Percentiles rank a stretch among this genome's conserved stretches.
phyloP scores from a whole-genome alignment of 371 early-diverging fungal species.

The Syncephalis fuscata region DNA sequence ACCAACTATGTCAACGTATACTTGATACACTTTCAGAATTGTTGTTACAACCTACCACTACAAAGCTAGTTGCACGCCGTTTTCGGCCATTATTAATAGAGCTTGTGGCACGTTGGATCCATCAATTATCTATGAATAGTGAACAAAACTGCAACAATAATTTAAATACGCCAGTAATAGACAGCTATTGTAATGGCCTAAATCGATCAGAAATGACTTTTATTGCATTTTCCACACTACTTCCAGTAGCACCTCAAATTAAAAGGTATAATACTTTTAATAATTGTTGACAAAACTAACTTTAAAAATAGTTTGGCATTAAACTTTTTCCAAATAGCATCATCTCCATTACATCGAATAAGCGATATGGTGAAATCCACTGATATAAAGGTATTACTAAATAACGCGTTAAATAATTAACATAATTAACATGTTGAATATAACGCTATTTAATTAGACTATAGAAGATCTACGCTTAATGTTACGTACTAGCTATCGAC shows the following conservation, averaged over 20 bases:
- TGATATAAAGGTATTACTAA: too few relatives aligned
- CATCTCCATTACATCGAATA: slow-evolving; percentile 28
- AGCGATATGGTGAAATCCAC: neutral
- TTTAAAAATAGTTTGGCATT: neutral
- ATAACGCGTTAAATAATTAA: too few relatives aligned
- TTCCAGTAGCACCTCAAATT: slow-evolving; percentile 59
- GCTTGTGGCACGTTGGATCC: slow-evolving; percentile 54
- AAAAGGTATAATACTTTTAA: slow-evolving; percentile 24
- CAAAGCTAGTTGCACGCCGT: slow-evolving; percentile 21
- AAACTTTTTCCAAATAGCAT: slow-evolving; percentile 24
- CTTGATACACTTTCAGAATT: slow-evolving; percentile 7
- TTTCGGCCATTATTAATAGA: slow-evolving; percentile 71
- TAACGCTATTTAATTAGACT: too few relatives aligned
- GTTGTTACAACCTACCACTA: slow-evolving; percentile 5
- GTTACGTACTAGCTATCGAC: too few relatives aligned
- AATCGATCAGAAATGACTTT: slow-evolving; percentile 29
- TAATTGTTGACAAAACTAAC: slow-evolving; percentile 7
- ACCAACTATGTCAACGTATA: neutral
- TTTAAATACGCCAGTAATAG: neutral
- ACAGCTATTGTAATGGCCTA: slow-evolving; percentile 15
- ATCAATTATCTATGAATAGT: neutral
- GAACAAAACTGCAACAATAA: neutral
- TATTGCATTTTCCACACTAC: slow-evolving; percentile 38
- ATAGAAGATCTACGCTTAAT: too few relatives aligned
- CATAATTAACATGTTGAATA: too few relatives aligned